These are phyloP conservation scores for Sordariomycetes sp. DNA, from an alignment of 2,329 filamentous ascomycete species.

Conservation along the genomic window DNA sequence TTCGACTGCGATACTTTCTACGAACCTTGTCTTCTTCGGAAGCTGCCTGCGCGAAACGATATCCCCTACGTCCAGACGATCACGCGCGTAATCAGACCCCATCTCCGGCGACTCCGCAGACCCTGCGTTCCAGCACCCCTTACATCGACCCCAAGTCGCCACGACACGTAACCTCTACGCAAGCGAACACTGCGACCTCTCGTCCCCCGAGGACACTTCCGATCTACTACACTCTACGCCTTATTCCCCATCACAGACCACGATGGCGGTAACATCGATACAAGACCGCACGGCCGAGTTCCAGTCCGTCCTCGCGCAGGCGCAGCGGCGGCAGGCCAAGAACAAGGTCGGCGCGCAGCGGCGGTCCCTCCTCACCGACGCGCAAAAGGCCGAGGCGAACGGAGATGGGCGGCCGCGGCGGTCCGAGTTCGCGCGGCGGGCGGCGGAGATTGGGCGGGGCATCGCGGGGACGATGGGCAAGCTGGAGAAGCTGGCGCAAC, in stretches of 20 bases:
- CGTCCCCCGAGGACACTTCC: neutral
- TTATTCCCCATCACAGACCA: neutral
- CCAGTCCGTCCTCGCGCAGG: constrained; percentile 75
- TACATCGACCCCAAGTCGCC: neutral
- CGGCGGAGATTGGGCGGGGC: constrained; percentile 81
- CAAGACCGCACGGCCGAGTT: constrained; percentile 97
- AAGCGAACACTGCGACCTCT: neutral
- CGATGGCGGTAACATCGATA: constrained; percentile 61
- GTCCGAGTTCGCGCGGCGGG: constrained; percentile 86
- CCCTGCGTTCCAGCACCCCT: neutral
- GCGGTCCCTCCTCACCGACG: constrained; percentile 64
- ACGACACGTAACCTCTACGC: neutral
- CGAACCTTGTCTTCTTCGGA: neutral
- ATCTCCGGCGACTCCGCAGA: neutral
- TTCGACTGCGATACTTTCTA: neutral
- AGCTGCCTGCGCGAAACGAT: neutral
- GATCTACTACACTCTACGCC: neutral
- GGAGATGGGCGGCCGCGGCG: constrained; percentile 43
- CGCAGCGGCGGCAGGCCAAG: constrained; percentile 65
- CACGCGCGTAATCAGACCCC: neutral
- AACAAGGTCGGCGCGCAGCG: constrained; percentile 69
- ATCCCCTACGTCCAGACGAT: neutral
- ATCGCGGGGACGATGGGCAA: constrained; percentile 92
- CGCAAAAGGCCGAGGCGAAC: constrained; percentile 53
- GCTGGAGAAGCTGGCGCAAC: constrained; percentile 80